These are phyloP conservation scores for Leptomonas seymouri DNA, from an alignment of 208 protist genomes.

Conservation along the genomic window DNA sequence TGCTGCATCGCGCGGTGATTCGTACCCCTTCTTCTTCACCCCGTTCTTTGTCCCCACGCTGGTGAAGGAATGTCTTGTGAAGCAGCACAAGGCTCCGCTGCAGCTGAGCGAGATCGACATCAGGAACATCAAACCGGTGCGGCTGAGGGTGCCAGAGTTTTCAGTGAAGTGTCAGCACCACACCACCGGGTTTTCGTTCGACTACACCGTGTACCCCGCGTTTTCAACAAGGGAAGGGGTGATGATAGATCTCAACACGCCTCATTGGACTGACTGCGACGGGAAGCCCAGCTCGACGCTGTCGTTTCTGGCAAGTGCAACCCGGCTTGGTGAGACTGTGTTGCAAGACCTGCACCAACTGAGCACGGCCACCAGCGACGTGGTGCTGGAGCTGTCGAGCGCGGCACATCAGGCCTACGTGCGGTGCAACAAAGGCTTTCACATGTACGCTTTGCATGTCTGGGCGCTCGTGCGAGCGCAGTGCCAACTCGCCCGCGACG, in stretches of 20 bases:
- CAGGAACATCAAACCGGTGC: constrained; percentile 19
- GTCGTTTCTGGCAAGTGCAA: constrained; percentile 42
- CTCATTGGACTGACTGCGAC: constrained; percentile 30
- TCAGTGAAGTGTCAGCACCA: constrained; percentile 41
- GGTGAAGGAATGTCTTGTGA: constrained; percentile 28
- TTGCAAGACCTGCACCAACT: constrained; percentile 27
- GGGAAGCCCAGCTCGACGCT: constrained; percentile 32
- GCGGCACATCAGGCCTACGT: constrained; percentile 34
- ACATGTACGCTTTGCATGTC: constrained; percentile 42
- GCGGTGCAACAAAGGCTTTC: constrained; percentile 46
- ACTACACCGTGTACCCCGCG: constrained; percentile 32
- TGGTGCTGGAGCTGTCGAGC: constrained; percentile 47
- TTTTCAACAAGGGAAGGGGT: constrained; percentile 18
- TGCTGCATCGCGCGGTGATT: not conserved
- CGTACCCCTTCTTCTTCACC: constrained; percentile 39
- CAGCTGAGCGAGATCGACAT: constrained; percentile 30
- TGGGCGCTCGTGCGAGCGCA: constrained; percentile 25
- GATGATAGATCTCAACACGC: constrained; percentile 14
- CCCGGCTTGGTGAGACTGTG: constrained; percentile 31
- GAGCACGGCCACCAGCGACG: constrained; percentile 24
- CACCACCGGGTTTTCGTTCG: constrained; percentile 37
- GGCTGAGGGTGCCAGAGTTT: constrained; percentile 24
- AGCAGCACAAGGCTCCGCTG: constrained; percentile 18
- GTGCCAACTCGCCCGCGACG: constrained; percentile 33
- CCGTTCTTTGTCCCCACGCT: constrained; percentile 18